Conservation (phyloP, 129 eudicot species). For the Helianthus tuberosus region DNA sequence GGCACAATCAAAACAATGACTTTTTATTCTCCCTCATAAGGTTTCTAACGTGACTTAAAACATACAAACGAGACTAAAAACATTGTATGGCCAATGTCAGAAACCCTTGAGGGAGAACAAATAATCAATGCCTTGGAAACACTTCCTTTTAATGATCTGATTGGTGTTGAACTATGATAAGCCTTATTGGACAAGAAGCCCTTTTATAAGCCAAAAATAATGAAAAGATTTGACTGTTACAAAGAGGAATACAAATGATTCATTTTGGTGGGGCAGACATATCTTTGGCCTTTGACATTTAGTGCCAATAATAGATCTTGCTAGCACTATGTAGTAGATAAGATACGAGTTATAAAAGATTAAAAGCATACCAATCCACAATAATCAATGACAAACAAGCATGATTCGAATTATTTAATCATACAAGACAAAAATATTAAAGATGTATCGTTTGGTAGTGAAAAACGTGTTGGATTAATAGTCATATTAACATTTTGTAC, state of each 20-base stretch:
- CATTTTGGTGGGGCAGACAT: constrained; percentile 41
- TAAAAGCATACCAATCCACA: constrained; percentile 32
- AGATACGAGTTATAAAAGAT: constrained; percentile 21
- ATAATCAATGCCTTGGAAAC: constrained; percentile 36
- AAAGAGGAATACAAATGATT: constrained; percentile 20
- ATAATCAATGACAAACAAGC: constrained; percentile 20
- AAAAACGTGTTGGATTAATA: constrained; percentile 20
- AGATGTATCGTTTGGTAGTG: constrained; percentile 15
- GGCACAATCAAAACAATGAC: constrained; percentile 11
- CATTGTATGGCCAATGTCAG: constrained; percentile 5
- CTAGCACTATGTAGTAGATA: constrained; percentile 23
- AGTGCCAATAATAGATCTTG: constrained; percentile 34
- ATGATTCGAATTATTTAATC: constrained; percentile 27
- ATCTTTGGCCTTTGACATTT: constrained; percentile 44
- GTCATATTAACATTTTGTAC: constrained; percentile 22
- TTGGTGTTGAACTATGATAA: constrained; percentile 32
- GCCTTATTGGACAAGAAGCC: constrained; percentile 42
- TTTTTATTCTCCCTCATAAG: constrained; percentile 20
- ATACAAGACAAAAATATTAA: constrained; percentile 15
- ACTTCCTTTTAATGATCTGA: constrained; percentile 14
- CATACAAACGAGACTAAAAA: neutral
- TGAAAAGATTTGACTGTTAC: neutral
- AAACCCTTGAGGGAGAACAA: constrained; percentile 48
- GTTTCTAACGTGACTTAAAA: constrained; percentile 24
- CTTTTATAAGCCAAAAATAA: constrained; percentile 38